phyloP scores from a whole-genome alignment of 495 filamentous ascomycete species.

The Neurospora sp. region DNA sequence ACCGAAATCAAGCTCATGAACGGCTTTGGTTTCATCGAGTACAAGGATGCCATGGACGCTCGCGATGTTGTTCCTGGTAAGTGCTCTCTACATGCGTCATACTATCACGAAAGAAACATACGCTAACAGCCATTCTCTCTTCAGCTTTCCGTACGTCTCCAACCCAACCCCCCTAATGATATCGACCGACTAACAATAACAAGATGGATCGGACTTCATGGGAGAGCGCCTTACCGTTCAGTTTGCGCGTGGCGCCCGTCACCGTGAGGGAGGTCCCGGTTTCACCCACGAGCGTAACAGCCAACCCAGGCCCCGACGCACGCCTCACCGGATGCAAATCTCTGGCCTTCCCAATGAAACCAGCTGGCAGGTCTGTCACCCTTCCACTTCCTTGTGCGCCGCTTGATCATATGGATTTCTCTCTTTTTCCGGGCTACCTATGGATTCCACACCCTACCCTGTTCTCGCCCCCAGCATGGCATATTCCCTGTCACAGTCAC shows the following conservation, averaged over 20 bases:
- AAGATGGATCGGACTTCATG: conserved; percentile 97
- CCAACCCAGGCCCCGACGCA: conserved; percentile 86
- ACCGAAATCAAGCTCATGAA: conserved; percentile 99
- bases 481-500: neutral
- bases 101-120: conserved; percentile 11
- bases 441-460: neutral
- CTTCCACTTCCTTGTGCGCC: conserved; percentile 46
- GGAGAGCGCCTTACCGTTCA: conserved; percentile 94
- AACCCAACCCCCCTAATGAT: conserved; percentile 10
- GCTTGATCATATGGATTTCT: conserved; percentile 24
- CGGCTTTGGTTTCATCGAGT: conserved; percentile 98
- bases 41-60: conserved; percentile 94
- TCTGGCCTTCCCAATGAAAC: conserved; percentile 94
- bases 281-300: conserved; percentile 59
- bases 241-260: conserved; percentile 90
- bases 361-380: conserved; percentile 98
- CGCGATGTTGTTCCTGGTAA: conserved; percentile 94
- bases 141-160: conserved; percentile 46
- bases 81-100: conserved; percentile 17
- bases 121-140: conserved; percentile 18
- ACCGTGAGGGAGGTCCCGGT: conserved; percentile 56
- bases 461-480: neutral
- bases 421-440: conserved; percentile 8
- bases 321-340: conserved; percentile 91
- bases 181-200: conserved; percentile 31